Evolutionary conservation across 257 asterid genomes (phyloP), one percentile per base, ranked within the genome.

Genomic region (Craterostigma plantagineum): DNA sequence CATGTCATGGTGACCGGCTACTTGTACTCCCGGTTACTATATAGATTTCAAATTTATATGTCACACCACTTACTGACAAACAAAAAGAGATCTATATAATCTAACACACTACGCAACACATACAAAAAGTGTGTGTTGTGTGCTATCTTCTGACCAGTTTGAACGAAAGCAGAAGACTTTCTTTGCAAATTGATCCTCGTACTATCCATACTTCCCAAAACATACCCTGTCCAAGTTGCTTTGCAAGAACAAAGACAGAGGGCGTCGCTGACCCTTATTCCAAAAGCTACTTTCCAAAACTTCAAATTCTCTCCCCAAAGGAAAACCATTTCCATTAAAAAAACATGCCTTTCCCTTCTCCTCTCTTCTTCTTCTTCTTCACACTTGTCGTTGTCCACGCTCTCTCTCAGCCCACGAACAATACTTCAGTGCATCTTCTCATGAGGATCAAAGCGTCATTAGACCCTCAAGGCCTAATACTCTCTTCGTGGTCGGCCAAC

Each of bases 401-500:
- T 39, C 51, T 67, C 34, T 56, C 56, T 43, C 34, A 56, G 47
- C 14, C 40, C 7, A 18, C 56, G 11, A 39, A 46, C 38, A 37
- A 56, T 40, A 44, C 67, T 8, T 14, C 77, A 15, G 8, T 73
- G 14, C 72, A 91, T 18, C 70, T 71, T 17, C 76, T 90, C 23
- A 63, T 83, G 64, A 35, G 67, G 40, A 72, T 90, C 55, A 90
- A 80, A 55, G 53, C 78, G 34, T 77, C 91, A 14, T 52, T 90
- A 16, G 99, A 90, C 87, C 99, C 95, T 34, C 39, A 53, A 10
- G 62, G 58, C 60, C 63, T 48, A 35, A 16, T 83, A 45, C 84
- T 90, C 7, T 48, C 83, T 12, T 76, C 95, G 13, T 90, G 99
- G 99, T 76, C 87, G 10, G 15, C 60, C 33, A 67, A 66, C 41